Base-by-base conservation (phyloP, 177 flowering plant species). In the Vitis hybrid region DNA sequence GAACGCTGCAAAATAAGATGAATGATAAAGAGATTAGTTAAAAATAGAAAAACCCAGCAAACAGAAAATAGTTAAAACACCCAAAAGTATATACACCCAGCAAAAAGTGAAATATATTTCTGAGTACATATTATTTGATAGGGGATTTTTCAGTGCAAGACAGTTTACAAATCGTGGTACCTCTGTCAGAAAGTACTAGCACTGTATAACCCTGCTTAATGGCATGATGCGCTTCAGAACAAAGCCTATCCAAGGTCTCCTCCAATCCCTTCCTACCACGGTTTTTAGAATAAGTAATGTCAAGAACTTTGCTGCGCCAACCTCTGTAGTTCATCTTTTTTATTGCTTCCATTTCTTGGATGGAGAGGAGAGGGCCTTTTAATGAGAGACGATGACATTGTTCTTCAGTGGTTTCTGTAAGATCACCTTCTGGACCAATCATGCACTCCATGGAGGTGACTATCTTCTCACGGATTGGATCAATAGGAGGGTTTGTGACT, bases 401-500 rank as follows among this genome's bases (percentile, higher is more conserved):
- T 40, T 84, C 91, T 78, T 96, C 99, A 9, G 96, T 92, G 60
- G 97, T 91, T 80, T 96, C 98, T 3, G 97, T 92, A 15, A 96
- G 86, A 80, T 91, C 99, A 24, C 99, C 99, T 79, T 96, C 99
- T 52, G 99, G 97, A 56, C 98, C 99, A 70, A 94, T 85, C 99
- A 96, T 94, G 79, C 99, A 96, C 70, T 92, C 93, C 97, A 87
- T 96, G 51, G 98, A 96, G 50, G 99, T 96, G 63, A 96, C 99
- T n/a, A 96, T 94, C 78, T 94, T 92, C 83, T 96, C 99, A 55
- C 98, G 77, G n/a, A 96, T 96, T 55, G 99, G 99, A 82, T 96
- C 99, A 75, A 96, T 96, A 11, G 98, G 99, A 48, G 99, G 99
- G 59, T 96, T 96, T 70, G 99, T 96, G 24, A 96, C 99, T 81